Conservation (phyloP, 2,329 filamentous ascomycete genomes). For the Ustilaginoidea virens region DNA sequence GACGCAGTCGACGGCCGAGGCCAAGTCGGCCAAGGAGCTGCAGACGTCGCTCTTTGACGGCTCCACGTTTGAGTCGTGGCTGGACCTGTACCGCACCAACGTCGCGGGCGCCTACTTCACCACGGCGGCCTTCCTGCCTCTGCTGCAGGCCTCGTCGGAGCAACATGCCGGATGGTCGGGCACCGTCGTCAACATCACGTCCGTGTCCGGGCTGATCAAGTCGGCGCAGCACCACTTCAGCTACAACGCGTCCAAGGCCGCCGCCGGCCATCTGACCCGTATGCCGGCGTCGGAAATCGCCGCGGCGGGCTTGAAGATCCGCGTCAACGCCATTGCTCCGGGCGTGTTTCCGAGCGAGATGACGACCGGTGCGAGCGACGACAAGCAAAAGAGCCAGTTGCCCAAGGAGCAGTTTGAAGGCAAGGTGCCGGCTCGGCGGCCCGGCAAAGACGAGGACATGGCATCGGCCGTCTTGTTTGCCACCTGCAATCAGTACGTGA, state of each 20-base stretch:
- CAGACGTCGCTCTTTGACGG: conserved; percentile 53
- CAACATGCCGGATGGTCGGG: conserved; percentile 31
- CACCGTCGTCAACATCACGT: conserved; percentile 54
- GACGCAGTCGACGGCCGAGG: neutral
- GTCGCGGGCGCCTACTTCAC: conserved; percentile 55
- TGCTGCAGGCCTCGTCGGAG: conserved; percentile 37
- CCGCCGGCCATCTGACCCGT: conserved; percentile 46
- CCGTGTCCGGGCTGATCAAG: conserved; percentile 49
- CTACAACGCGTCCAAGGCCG: conserved; percentile 50
- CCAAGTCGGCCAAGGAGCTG: conserved; percentile 20
- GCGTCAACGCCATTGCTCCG: conserved; percentile 59
- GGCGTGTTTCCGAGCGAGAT: conserved; percentile 60
- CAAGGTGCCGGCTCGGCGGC: conserved; percentile 47
- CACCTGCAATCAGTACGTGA: conserved; percentile 27
- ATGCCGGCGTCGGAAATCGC: conserved; percentile 49
- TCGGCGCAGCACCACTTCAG: conserved; percentile 48
- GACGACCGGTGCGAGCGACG: conserved; percentile 36
- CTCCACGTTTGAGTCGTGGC: conserved; percentile 54
- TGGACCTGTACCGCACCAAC: conserved; percentile 57
- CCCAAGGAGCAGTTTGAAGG: conserved; percentile 38
- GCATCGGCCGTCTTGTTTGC: conserved; percentile 48
- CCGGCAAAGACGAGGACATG: conserved; percentile 56
- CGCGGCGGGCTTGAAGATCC: conserved; percentile 42
- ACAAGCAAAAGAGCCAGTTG: conserved; percentile 41
- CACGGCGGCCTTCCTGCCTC: conserved; percentile 44